Evolutionary conservation across 2,329 filamentous ascomycete genomes (phyloP), one percentile per base, ranked within the genome.

Genomic region (Diaporthe citrichinensis): DNA sequence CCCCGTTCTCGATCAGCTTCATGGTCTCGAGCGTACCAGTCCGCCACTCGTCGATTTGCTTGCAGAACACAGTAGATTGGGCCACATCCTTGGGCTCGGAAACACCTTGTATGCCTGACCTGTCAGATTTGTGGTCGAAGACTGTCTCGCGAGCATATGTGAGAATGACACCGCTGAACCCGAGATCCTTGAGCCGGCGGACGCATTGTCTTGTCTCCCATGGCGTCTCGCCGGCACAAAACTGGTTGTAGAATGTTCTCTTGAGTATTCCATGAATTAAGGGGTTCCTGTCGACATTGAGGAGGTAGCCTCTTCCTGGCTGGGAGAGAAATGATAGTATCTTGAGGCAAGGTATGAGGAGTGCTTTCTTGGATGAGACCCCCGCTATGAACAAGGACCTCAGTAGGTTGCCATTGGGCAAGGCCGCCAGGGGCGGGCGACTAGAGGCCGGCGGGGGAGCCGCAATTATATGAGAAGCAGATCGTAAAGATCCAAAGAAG

Each of bases 81-180:
- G 39, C 49, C 57, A n/a, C 28, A 23, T 20, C 59, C 41, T 67
- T 44, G 25, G 65, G 23, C 7, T 51, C 46, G 9, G 61, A 15
- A 79, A 75, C 4, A 78, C 80, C 1, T 76, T 76, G 2, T 79
- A 77, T 28, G 76, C 78, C 59, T 76, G 57, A 51, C 76, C 74
- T 23, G 82, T 79, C 6, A 81, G 82, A 9, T 3, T 81, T 81
- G 46, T 84, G 80, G 67, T 87, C 85, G 46, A 86, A 85, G 0
- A 86, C 81, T 8, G 84, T 85, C 72, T 85, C 84, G 14, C 81
- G 82, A 2, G 89, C 89, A 76, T 89, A 91, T 71, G 90, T 90
- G 17, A 91, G 84, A 14, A 91, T 89, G n/a, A 90, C 86, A 5
- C 89, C 89, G 20, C 85, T 83, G 79, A 90, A 91, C 0, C 89